phyloP scores from a whole-genome alignment of 139 green algal species.

The Penium margaritaceum region DNA sequence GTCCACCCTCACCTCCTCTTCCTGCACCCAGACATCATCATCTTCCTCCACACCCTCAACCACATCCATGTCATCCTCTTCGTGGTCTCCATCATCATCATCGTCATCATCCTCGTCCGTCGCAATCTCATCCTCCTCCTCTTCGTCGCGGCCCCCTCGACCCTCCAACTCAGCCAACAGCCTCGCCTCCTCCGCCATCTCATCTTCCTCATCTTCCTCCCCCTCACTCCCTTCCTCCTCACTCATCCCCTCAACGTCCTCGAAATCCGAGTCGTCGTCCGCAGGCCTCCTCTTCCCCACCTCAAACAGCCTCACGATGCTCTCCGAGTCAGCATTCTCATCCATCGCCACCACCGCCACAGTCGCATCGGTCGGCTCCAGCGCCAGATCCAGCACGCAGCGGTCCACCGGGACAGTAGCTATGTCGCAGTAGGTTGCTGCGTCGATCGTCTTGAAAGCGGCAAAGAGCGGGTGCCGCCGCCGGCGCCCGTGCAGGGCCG shows the following conservation, averaged over 20 bases:
- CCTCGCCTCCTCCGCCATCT: not conserved
- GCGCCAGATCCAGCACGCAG: constrained; percentile 57
- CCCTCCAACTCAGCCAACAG: too few relatives aligned
- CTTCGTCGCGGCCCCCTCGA: constrained; percentile 7
- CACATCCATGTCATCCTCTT: constrained; percentile 6
- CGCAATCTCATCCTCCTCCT: constrained; percentile 14
- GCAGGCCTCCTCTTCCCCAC: constrained; percentile 16
- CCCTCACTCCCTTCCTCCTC: constrained; percentile 40
- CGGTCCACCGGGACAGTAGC: constrained; percentile 59
- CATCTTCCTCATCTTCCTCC: constrained; percentile 45
- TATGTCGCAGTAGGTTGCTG: constrained; percentile 62
- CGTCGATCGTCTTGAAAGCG: constrained; percentile 66
- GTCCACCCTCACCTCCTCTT: too few relatives aligned
- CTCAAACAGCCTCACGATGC: too few relatives aligned
- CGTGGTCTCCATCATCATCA: constrained; percentile 18
- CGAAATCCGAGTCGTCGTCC: constrained; percentile 47
- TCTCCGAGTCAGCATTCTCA: constrained; percentile 38
- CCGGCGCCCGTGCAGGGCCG: constrained; percentile 39
- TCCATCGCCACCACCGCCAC: constrained; percentile 59
- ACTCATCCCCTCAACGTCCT: too few relatives aligned
- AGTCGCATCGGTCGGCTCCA: constrained; percentile 57
- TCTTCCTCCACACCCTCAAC: too few relatives aligned
- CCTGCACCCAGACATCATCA: too few relatives aligned
- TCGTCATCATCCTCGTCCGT: constrained; percentile 7
- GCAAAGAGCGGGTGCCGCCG: constrained; percentile 56